Percentiles rank a stretch among this genome's conserved stretches.
Conservation (phyloP, 805 yeast species). For the Candida ipomoeae region DNA sequence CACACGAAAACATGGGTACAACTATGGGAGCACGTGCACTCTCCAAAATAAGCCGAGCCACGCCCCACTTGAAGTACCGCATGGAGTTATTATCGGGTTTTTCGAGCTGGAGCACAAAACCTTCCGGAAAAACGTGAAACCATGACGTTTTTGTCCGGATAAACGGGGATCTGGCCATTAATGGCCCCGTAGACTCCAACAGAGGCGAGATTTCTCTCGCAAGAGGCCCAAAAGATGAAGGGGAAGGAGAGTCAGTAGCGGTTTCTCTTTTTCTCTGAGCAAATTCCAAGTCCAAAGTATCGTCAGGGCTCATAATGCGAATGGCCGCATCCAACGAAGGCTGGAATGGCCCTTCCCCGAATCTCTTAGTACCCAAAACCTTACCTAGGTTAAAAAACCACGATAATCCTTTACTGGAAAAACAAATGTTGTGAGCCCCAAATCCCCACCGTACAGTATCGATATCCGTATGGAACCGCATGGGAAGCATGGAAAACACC, state of each 20-base stretch:
- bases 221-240: slow-evolving; percentile 4
- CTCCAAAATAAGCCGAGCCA: slow-evolving; percentile 78
- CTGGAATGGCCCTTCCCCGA: slow-evolving; percentile 93
- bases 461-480: slow-evolving; percentile 56
- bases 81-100: slow-evolving; percentile 81
- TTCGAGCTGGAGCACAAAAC: slow-evolving; percentile 79
- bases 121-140: slow-evolving; percentile 96
- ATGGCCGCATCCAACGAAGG: slow-evolving; percentile 85
- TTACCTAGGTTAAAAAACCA: slow-evolving; percentile 84
- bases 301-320: slow-evolving; percentile 73
- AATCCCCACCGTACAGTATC: slow-evolving; percentile 87
- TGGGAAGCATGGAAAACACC: slow-evolving; percentile 81
- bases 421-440: slow-evolving; percentile 90
- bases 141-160: slow-evolving; percentile 67
- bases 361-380: slow-evolving; percentile 79
- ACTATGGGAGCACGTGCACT: slow-evolving; percentile 79
- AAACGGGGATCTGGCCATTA: slow-evolving; percentile 47
- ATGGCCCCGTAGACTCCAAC: slow-evolving; percentile 26
- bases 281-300: slow-evolving; percentile 49
- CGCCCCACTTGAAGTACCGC: slow-evolving; percentile 96
- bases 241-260: no score
- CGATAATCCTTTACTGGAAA: slow-evolving; percentile 48
- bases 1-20: slow-evolving; percentile 80
- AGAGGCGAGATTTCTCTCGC: slow-evolving; percentile 24
- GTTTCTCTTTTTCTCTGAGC: not conserved